Evolutionary conservation across 371 early-diverging fungal species (phyloP).

Genomic region (Cokeromyces recurvatus): DNA sequence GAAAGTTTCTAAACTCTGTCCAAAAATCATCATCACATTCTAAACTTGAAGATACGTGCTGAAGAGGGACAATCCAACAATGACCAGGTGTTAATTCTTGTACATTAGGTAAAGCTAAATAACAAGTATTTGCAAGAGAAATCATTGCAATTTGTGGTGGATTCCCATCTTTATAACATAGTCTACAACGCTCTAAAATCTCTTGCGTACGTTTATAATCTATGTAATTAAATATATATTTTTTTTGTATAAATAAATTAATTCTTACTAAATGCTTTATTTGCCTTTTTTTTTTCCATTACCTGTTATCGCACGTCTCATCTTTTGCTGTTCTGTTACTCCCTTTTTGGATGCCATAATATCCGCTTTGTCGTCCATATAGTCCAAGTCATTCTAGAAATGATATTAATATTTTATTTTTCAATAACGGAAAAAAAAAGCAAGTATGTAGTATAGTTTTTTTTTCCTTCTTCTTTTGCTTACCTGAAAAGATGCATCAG

Average conservation of each 20-base stretch:
- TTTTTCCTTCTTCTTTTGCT: too few species aligned
- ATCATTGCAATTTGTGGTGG: conserved; percentile 74
- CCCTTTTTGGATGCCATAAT: conserved; percentile 63
- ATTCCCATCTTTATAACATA: conserved; percentile 65
- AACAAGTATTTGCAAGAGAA: conserved; percentile 71
- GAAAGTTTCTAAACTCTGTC: conserved; percentile 93
- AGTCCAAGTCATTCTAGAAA: conserved; percentile 69
- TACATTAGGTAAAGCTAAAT: conserved; percentile 74
- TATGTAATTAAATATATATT: conserved; percentile 6
- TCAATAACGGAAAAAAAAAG: too few species aligned
- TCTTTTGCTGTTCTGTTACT: conserved; percentile 59
- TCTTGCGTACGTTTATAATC: conserved; percentile 68
- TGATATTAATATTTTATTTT: neutral
- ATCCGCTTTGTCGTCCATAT: conserved; percentile 89
- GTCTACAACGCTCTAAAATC: conserved; percentile 66
- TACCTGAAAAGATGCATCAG: conserved; percentile 62
- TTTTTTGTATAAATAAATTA: neutral
- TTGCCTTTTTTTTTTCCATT: too few species aligned
- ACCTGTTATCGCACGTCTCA: conserved; percentile 59
- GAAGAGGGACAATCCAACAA: conserved; percentile 86
- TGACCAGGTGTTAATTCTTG: conserved; percentile 81
- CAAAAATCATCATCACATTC: conserved; percentile 89
- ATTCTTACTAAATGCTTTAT: too few species aligned
- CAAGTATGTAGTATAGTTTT: too few species aligned
- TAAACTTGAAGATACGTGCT: conserved; percentile 78